Percentiles rank a stretch among this genome's conserved stretches.
Conservation (phyloP, 257 asterid species). For the Penstemon davidsonii region DNA sequence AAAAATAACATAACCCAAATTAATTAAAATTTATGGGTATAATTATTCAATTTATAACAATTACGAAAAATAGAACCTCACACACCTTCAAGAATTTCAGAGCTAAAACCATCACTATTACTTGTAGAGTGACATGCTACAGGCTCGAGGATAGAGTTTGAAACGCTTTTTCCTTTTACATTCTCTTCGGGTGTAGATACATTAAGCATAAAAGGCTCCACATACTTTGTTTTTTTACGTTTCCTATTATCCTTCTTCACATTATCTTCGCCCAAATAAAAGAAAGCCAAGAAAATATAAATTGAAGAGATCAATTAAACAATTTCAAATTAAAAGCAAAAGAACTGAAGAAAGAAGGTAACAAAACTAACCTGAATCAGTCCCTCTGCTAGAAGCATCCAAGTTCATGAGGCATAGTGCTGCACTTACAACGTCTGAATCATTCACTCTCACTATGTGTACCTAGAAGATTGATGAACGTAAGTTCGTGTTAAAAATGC, state of each 20-base stretch:
- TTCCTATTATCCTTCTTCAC: conserved; percentile 47
- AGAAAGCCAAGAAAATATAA: conserved; percentile 21
- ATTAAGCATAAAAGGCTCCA: conserved; percentile 47
- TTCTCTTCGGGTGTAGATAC: conserved; percentile 33
- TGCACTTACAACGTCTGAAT: conserved; percentile 55
- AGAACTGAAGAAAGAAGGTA: conserved; percentile 4
- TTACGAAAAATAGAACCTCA: too few relatives aligned
- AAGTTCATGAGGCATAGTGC: conserved; percentile 71
- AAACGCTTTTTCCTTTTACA: conserved; percentile 23
- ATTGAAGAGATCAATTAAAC: conserved; percentile 23
- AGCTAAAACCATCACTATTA: conserved; percentile 38
- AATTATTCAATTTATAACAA: too few relatives aligned
- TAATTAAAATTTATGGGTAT: too few relatives aligned
- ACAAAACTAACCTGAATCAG: conserved; percentile 45
- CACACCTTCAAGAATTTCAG: conserved; percentile 50
- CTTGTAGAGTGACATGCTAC: conserved; percentile 31
- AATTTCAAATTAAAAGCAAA: conserved; percentile 12
- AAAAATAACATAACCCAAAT: too few relatives aligned
- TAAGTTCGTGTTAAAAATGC: too few relatives aligned
- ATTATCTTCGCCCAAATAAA: conserved; percentile 35
- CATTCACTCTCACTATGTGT: conserved; percentile 73
- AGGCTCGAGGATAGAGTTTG: conserved; percentile 29
- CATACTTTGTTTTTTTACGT: conserved; percentile 49
- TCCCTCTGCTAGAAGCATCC: conserved; percentile 38
- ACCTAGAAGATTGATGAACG: conserved; percentile 45